Percentiles rank a stretch among this genome's conserved stretches.
These are phyloP conservation scores for Epithele typhae DNA, from an alignment of 768 basidiomycete species.

Conservation along the genomic window DNA sequence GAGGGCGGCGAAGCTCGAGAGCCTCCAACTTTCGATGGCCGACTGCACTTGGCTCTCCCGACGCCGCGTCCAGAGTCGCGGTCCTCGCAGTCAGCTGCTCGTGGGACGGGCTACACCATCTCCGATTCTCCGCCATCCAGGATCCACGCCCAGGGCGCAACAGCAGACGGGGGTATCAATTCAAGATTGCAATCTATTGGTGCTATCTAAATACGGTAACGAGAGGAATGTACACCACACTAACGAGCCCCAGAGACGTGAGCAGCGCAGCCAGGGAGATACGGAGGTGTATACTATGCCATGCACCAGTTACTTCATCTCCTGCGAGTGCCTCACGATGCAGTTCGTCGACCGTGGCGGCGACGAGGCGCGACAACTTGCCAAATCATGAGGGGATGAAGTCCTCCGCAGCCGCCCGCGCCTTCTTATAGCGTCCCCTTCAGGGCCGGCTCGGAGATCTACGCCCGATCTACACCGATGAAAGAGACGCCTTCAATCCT, in stretches of 20 bases:
- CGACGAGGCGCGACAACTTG: slow-evolving; percentile 39
- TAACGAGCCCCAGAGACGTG: slow-evolving; percentile 75
- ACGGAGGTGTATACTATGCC: slow-evolving; percentile 85
- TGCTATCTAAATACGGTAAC: too few species aligned
- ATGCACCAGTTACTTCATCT: slow-evolving; percentile 82
- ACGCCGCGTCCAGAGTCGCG: too few species aligned
- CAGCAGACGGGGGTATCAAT: too few species aligned
- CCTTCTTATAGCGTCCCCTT: slow-evolving; percentile 19
- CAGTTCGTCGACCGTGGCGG: slow-evolving; percentile 35
- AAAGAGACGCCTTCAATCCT: too few species aligned
- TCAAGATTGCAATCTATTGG: too few species aligned
- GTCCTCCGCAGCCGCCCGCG: neutral
- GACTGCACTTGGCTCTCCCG: too few species aligned
- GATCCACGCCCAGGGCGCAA: too few species aligned
- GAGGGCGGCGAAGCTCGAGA: neutral
- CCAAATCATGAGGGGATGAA: slow-evolving; percentile 43
- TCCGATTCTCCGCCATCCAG: too few species aligned
- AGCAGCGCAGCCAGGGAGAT: slow-evolving; percentile 65
- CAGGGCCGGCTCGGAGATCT: slow-evolving; percentile 33
- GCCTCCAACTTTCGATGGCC: too few species aligned
- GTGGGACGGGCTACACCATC: too few species aligned
- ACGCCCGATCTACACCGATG: slow-evolving; percentile 11
- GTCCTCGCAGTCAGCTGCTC: too few species aligned
- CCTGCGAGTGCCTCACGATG: slow-evolving; percentile 72
- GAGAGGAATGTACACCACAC: slow-evolving; percentile 67